Base-by-base conservation (phyloP, 805 yeast genomes). In the Spathaspora girioi region DNA sequence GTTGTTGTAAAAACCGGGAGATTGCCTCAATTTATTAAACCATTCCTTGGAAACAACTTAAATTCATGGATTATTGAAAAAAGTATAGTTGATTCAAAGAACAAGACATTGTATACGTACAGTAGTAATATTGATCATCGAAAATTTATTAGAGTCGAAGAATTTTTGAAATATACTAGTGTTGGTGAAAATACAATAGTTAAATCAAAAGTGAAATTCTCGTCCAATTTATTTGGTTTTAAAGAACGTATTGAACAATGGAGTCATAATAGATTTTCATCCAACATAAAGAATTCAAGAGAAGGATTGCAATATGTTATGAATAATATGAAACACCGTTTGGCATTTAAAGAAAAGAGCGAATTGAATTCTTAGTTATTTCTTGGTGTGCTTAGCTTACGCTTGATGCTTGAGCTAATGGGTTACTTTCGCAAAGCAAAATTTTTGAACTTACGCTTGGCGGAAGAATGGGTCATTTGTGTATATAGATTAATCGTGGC, bases 91-190 rank as follows among this genome's bases (percentile, higher is more conserved):
- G 87, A 92, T 65, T 89, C 93, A 1, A 58, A 63, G 9, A 62
- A 66, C 4, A 68, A 75, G 53, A 72, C 73, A 8, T 74, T 92
- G 79, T 61, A 72, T 51, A 81, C 96, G 2, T 91, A 88, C 70
- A 84, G 89, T 14, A 78, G 90, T 54, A 92, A 92, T 65, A 68
- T 92, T 46, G 97, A 93, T 64, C 97, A 93, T 64, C 82, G 87
- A 1, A 78, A 79, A 56, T 80, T 92, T 48, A 79, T 92, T 54
- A 77, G 85, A 56, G 86, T 92, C 15, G 96, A 89, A 63, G 97
- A 92, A 63, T 81, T 70, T 59, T 81, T 90, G 19, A 74, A 71
- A 1, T 92, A 87, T 65, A 55, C 68, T 12, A 72, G 64, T 47
- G 56, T 54, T 19, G 47, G 59, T 35, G 43, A 50, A 45, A 42